Evolutionary conservation across 768 basidiomycete species (phyloP), one percentile per base, ranked within the genome.

Genomic region (Phylloporus scabripes): DNA sequence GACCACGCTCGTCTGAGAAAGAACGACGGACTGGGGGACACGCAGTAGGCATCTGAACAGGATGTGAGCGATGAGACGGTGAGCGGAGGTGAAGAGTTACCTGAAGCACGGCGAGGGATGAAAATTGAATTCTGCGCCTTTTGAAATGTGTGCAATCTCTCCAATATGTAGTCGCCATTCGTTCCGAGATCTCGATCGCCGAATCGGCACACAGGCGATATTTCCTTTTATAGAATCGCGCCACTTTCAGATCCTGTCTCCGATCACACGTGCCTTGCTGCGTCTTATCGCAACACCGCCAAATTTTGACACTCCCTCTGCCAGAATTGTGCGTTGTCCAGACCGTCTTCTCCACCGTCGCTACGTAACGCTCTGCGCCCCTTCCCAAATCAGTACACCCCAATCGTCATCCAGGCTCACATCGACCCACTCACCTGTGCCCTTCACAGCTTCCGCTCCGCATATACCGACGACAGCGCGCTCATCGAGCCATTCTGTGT

Each of bases 1-100:
- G 62, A 34, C 73, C 72, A 44, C 59, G 61, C 48, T 73, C 70
- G 23, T 73, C 69, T 36, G 72, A 67, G 58, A 74, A 74, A 5
- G 66, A 49, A 20, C 60, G 62, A 41, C 15, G 39, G 11, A 52
- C 45, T 11, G 49, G 40, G 4, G 42, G 18, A 9, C 50, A 56
- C 36, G 9, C 18, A 34, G 36, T 20, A 20, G 50, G 4, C 64
- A 63, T 66, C 48, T 59, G 21, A 4, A 23, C 7, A 41, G 43
- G 47, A 50, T 18, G 49, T 62, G 46, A 59, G 50, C 6, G 7
- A 20, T 1, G 51, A 24, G 21, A 23, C 15, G 43, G 43, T 15
- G 23, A 14, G 7, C 12, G n/a, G 18, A 32, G 9, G 15, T 9
- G 2, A n/a, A 18, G n/a, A 11, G 3, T 12, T 26, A 28, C 31